phyloP scores from a whole-genome alignment of 2,329 filamentous ascomycete species.

The Colletotrichum endophyticum region DNA sequence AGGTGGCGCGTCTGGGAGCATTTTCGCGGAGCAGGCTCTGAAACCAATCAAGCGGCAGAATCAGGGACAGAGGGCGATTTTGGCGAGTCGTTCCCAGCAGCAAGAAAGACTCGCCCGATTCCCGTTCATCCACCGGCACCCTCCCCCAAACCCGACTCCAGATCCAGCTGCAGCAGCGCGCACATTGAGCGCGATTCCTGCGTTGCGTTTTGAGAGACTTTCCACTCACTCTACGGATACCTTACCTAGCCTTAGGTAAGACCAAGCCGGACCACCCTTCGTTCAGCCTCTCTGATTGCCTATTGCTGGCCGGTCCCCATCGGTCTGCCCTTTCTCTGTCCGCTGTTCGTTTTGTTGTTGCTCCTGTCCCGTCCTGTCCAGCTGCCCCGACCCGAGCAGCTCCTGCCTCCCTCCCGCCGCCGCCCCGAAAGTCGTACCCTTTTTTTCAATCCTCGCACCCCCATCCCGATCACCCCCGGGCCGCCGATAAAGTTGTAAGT shows the following conservation, averaged over 20 bases:
- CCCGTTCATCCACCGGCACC: neutral
- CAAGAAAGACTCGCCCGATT: neutral
- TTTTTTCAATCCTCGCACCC: slow-evolving; percentile 29
- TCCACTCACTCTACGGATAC: neutral
- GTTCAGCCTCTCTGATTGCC: neutral
- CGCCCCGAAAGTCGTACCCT: slow-evolving; percentile 22
- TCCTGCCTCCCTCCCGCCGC: slow-evolving; percentile 24
- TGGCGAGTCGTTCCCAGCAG: neutral
- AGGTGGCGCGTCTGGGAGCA: neutral
- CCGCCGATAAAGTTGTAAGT: slow-evolving; percentile 29
- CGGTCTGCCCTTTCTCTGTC: neutral
- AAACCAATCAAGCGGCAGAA: slow-evolving; percentile 14
- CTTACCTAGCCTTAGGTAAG: slow-evolving; percentile 9
- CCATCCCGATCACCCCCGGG: slow-evolving; percentile 29
- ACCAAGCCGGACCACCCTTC: neutral
- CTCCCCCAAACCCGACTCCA: neutral
- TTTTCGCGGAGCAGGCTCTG: neutral
- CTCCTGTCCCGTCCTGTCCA: slow-evolving; percentile 1
- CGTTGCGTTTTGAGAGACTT: neutral
- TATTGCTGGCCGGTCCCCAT: neutral
- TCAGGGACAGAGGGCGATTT: neutral
- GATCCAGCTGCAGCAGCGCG: slow-evolving; percentile 3
- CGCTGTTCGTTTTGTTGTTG: neutral
- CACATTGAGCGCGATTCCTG: neutral
- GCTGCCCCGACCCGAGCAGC: slow-evolving; percentile 35